A percentile compares a stretch with the other conserved stretches of the same genome.
Conservation (phyloP, 768 basidiomycete species). For the Pholiota conissans region DNA sequence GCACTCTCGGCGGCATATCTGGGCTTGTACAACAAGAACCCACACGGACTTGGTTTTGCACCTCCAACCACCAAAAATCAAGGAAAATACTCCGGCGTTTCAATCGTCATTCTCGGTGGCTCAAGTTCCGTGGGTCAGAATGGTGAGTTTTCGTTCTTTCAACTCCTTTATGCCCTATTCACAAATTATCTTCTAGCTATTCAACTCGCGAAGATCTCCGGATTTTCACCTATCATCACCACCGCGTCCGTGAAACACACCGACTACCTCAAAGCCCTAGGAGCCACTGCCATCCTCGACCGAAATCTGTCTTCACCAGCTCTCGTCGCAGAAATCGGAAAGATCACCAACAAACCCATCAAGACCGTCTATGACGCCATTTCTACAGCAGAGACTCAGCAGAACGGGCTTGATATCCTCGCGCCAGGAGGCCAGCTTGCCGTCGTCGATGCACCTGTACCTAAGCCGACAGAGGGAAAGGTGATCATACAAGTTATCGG, state of each 20-base stretch:
- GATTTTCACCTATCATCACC: constrained; percentile 41
- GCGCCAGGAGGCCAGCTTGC: background rate
- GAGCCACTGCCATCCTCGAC: constrained; percentile 36
- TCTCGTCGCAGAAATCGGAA: background rate
- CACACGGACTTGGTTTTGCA: constrained; percentile 40
- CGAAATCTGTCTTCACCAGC: background rate
- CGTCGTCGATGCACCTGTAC: background rate
- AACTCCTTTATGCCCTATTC: background rate
- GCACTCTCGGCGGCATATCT: constrained; percentile 47
- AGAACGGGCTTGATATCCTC: background rate
- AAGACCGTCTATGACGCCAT: constrained; percentile 1
- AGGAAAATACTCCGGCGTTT: constrained; percentile 42
- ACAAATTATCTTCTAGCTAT: constrained; percentile 28
- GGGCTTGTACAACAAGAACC: constrained; percentile 42
- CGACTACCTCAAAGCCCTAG: constrained; percentile 29
- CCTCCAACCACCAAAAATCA: constrained; percentile 31
- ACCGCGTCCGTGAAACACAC: constrained; percentile 31
- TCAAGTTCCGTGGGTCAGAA: constrained; percentile 51
- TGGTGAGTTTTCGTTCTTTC: constrained; percentile 25
- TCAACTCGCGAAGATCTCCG: constrained; percentile 39
- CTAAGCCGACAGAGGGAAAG: background rate
- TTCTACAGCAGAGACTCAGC: background rate
- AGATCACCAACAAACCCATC: background rate
- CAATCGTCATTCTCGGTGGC: constrained; percentile 49
- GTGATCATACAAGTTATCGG: background rate